Evolutionary conservation across 176 grass and related monocot genomes (phyloP).

Genomic region (Poa annua): DNA sequence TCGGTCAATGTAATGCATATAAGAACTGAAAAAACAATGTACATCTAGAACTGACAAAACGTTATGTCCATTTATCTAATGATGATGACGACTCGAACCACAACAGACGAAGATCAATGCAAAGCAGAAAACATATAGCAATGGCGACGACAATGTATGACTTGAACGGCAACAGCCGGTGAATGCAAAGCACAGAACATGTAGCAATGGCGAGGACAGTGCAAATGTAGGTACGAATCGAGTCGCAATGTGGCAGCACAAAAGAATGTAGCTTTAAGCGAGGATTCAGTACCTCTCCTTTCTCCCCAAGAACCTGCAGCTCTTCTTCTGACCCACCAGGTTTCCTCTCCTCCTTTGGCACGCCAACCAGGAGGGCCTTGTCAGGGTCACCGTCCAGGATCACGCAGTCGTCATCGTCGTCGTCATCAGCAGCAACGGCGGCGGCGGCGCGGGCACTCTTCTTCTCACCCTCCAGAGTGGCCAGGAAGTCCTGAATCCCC

Average conservation of each 20-base stretch:
- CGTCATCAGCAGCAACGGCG: background rate
- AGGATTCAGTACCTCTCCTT: conserved; percentile 66
- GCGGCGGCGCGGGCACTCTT: background rate
- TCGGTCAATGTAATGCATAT: background rate
- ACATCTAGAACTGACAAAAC: too few relatives aligned
- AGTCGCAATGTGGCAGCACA: background rate
- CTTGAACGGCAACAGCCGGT: background rate
- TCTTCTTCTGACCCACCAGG: conserved; percentile 52
- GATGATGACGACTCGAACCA: background rate
- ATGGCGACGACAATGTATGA: background rate
- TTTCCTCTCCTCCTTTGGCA: conserved; percentile 3
- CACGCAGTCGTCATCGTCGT: conserved; percentile 58
- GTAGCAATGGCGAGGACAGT: background rate
- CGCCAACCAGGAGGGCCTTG: conserved; percentile 28
- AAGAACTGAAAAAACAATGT: background rate
- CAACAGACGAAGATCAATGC: background rate
- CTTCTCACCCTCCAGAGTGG: conserved; percentile 28
- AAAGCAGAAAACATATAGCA: background rate
- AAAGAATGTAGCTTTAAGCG: background rate
- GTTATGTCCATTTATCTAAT: background rate
- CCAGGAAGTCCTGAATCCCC: conserved; percentile 36
- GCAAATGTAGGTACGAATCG: background rate
- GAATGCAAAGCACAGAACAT: too few relatives aligned
- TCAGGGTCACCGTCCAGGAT: conserved; percentile 67
- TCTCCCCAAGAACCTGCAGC: conserved; percentile 69